These are phyloP conservation scores for Euphorbia tirucalli DNA, from an alignment of 345 rosid species.

Conservation along the genomic window DNA sequence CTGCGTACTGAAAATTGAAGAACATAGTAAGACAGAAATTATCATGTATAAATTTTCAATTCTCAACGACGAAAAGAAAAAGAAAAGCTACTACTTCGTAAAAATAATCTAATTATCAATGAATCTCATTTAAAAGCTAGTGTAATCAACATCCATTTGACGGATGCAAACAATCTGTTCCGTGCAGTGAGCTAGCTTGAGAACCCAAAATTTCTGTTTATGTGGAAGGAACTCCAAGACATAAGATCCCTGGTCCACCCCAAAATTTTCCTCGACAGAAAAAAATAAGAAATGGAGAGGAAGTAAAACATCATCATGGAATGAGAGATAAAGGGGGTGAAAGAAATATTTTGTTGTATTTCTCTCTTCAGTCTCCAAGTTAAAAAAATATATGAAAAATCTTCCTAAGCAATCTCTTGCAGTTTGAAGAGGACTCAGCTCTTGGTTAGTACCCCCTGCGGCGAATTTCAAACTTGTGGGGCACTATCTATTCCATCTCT, in stretches of 20 bases:
- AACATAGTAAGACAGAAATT: not conserved
- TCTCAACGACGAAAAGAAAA: not conserved
- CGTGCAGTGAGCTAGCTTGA: not conserved
- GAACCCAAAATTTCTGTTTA: not conserved
- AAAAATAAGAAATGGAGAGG: not conserved
- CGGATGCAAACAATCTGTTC: not conserved
- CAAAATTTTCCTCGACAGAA: not conserved
- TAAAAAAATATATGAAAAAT: no score
- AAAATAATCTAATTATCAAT: not conserved
- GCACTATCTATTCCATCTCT: no score
- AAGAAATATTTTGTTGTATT: not conserved
- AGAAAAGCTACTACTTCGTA: not conserved
- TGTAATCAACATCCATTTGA: not conserved
- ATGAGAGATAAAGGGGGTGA: not conserved
- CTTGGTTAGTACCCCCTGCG: no score
- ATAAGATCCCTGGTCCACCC: not conserved
- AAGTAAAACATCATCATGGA: not conserved
- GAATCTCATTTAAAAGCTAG: not conserved
- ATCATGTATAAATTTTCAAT: not conserved
- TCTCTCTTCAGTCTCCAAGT: no score
- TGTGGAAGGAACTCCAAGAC: no score
- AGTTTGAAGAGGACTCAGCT: no score
- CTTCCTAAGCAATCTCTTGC: not conserved
- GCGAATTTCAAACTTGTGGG: no score
- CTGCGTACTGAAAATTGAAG: slow-evolving; percentile 38